These are phyloP conservation scores for Herpetomonas samuelpessoai DNA, from an alignment of 208 protist species.

Conservation along the genomic window DNA sequence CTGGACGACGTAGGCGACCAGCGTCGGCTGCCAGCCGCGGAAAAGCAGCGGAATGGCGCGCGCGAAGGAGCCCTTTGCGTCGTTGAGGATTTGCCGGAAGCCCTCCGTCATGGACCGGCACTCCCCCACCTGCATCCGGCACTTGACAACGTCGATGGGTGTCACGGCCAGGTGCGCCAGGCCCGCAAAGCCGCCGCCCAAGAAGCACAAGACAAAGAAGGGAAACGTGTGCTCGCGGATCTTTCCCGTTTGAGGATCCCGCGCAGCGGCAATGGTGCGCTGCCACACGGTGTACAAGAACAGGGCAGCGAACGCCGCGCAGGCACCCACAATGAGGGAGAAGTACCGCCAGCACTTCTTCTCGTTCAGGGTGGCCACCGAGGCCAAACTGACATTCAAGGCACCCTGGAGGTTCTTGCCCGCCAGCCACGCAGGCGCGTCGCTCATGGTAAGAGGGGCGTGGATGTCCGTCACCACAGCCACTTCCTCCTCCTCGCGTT, in stretches of 20 bases:
- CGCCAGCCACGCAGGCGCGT: too few relatives aligned
- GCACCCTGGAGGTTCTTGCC: too few relatives aligned
- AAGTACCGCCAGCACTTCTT: conserved; percentile 13
- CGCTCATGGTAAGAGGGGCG: too few relatives aligned
- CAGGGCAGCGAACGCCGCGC: background rate
- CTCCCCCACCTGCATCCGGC: conserved; percentile 80
- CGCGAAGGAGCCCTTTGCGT: conserved; percentile 23
- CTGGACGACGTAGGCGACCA: conserved; percentile 61
- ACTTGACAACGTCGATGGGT: conserved; percentile 80
- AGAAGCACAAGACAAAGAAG: conserved; percentile 69
- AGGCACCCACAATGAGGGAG: background rate
- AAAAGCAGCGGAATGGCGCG: conserved; percentile 38
- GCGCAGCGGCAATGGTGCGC: background rate
- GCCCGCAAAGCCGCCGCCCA: conserved; percentile 57
- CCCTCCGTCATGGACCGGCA: conserved; percentile 40
- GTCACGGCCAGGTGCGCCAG: conserved; percentile 60
- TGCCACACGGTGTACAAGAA: conserved; percentile 15
- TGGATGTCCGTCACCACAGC: too few relatives aligned
- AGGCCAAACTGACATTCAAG: too few relatives aligned
- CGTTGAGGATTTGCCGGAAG: conserved; percentile 31
- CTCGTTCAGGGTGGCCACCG: conserved; percentile 3
- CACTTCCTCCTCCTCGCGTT: too few relatives aligned
- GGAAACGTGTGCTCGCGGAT: conserved; percentile 30
- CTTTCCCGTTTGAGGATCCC: conserved; percentile 18
- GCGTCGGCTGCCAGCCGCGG: conserved; percentile 61